Conservation (phyloP, 148 eudicot species). For the Spergularia marina region DNA sequence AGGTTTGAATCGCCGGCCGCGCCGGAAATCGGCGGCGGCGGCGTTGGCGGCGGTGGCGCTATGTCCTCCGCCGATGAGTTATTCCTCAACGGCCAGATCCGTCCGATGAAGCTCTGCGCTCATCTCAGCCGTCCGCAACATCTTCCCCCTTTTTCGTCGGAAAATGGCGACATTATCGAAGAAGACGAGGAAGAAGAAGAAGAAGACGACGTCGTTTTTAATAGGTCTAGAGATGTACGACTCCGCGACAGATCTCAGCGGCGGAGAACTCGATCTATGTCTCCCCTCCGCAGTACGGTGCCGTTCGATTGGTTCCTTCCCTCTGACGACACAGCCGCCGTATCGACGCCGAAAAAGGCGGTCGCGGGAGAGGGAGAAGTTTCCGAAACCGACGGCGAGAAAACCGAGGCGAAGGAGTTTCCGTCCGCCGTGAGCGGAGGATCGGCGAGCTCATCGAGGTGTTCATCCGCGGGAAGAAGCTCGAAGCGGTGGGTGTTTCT, state of each 20-base stretch:
- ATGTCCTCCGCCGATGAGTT: conserved; percentile 48
- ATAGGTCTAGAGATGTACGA: conserved; percentile 50
- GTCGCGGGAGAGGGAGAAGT: not conserved
- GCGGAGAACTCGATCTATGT: conserved; percentile 70
- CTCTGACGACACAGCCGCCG: conserved; percentile 3
- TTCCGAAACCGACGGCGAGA: conserved; percentile 9
- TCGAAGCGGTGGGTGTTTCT: conserved; percentile 82
- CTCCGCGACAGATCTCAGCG: conserved; percentile 54
- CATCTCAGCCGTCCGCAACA: conserved; percentile 64
- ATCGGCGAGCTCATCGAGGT: conserved; percentile 70
- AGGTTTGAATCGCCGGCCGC: conserved; percentile 33
- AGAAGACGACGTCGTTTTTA: conserved; percentile 9
- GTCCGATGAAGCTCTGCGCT: conserved; percentile 71
- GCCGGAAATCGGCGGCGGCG: conserved; percentile 21
- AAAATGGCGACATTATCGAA: conserved; percentile 26
- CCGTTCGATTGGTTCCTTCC: conserved; percentile 38
- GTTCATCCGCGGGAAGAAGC: conserved; percentile 73
- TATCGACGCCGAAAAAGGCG: conserved; percentile 10
- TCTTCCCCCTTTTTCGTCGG: conserved; percentile 36
- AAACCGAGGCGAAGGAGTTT: conserved; percentile 3
- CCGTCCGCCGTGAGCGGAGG: conserved; percentile 34
- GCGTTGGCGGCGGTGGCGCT: not conserved
- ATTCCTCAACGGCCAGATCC: conserved; percentile 53
- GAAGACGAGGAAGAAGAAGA: conserved; percentile 6
- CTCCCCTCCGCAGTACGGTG: conserved; percentile 51